Conservation (phyloP, 192 early-diverging fungal genomes). For the Neocallimastix lanati region DNA sequence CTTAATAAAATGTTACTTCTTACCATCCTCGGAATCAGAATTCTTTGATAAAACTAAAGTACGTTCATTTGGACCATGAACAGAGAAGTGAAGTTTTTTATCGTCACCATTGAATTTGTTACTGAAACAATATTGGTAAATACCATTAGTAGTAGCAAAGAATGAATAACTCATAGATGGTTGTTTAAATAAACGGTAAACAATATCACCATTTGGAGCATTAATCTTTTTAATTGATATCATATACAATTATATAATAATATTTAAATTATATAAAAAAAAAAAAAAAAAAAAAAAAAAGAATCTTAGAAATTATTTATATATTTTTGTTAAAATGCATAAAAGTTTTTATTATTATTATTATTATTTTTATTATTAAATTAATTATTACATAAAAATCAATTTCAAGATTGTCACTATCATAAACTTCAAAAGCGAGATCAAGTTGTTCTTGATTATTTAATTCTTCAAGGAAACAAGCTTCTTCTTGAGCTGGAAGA, state of each 20-base stretch:
- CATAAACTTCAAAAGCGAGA: neutral
- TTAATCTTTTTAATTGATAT: too few species aligned
- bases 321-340: too few species aligned
- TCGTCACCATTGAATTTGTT: neutral
- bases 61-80: neutral
- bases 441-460: neutral
- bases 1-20: neutral
- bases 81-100: neutral
- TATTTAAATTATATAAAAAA: too few species aligned
- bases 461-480: neutral
- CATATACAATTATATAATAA: too few species aligned
- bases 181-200: neutral
- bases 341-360: too few species aligned
- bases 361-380: too few species aligned
- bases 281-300: too few species aligned
- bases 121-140: neutral
- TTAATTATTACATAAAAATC: neutral
- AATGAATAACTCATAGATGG: neutral
- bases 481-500: neutral
- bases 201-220: neutral
- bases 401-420: neutral
- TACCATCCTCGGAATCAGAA: neutral
- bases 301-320: too few species aligned
- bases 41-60: neutral
- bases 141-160: neutral